Base-by-base conservation (phyloP, 805 yeast species). In the Ogataea zsoltii region DNA sequence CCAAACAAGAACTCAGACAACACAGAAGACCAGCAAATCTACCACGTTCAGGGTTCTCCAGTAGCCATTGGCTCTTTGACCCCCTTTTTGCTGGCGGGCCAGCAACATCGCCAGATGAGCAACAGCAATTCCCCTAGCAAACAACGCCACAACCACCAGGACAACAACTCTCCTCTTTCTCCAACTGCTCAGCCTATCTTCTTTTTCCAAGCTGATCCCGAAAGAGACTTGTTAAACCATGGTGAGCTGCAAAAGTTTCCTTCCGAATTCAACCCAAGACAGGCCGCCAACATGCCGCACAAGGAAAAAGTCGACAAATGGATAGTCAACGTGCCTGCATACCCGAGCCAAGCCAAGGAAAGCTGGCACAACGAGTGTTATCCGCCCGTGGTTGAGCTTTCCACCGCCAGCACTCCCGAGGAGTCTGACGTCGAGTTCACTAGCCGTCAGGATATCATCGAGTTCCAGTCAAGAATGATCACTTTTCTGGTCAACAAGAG, bases 301-400 rank as follows among this genome's bases (percentile, higher is more conserved):
- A 68, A 65, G 38, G 92, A 86, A 55, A 86, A 85, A 55, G 86
- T 86, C 1, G 70, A 70, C 31, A 66, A 61, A 6, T 86, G 94
- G 94, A 74, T 86, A 29, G 66, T 67, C 3, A 69, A 71, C 23
- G 74, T 86, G 3, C 91, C 91, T 1, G 58, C 72, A 7, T 70
- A 65, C 41, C 57, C 66, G 0, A 50, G 62, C 15, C 55, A 49
- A n/a, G 38, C 33, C 17, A 57, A 40, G 4, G 47, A 53, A 5
- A 51, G 41, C 6, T 72, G 71, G 74, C 54, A 56, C 19, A 66
- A 60, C 40, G 74, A 72, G n/a, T 79, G 84, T 50, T 80, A 72
- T 49, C 77, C 83, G 0, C 81, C 76, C 0, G 61, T 60, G 3
- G 60, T 68, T 4, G 71, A 72, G 3, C 62, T 71, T 2, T 53